Percentiles rank a stretch among this genome's conserved stretches.
Conservation (phyloP, 768 basidiomycete genomes). For the Suillus tomentosus region DNA sequence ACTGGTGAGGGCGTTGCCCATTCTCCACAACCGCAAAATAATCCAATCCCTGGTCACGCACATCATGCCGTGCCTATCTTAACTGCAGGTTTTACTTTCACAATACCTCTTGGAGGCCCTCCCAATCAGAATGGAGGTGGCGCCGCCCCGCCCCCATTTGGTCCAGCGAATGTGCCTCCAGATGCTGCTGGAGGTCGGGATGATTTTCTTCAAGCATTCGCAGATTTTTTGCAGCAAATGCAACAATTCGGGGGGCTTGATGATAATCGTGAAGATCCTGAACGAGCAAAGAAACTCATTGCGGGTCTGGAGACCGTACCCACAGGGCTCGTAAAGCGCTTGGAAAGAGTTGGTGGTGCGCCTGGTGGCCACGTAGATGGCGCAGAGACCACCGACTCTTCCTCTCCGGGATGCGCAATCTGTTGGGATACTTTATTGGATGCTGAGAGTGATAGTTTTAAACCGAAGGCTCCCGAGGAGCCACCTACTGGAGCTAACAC, state of each 20-base stretch:
- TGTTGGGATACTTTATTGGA: slow-evolving; percentile 74
- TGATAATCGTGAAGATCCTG: slow-evolving; percentile 59
- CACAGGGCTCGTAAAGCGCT: slow-evolving; percentile 60
- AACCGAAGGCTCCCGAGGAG: slow-evolving; percentile 17
- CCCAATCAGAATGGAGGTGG: slow-evolving; percentile 14
- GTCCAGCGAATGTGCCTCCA: slow-evolving; percentile 2
- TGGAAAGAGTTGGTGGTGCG: slow-evolving; percentile 52
- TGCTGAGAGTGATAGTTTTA: slow-evolving; percentile 39
- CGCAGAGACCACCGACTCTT: slow-evolving; percentile 35
- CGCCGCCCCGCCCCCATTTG: slow-evolving; percentile 11
- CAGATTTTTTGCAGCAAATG: slow-evolving; percentile 30
- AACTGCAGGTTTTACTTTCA: slow-evolving; percentile 37
- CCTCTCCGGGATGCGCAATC: slow-evolving; percentile 60
- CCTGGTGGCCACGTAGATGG: slow-evolving; percentile 35
- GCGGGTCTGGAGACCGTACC: slow-evolving; percentile 69
- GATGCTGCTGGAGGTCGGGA: slow-evolving; percentile 18
- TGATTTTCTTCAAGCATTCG: slow-evolving; percentile 28
- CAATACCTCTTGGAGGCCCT: slow-evolving; percentile 35
- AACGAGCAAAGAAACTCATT: slow-evolving; percentile 63
- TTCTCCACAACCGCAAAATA: slow-evolving; percentile 21
- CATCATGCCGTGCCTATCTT: slow-evolving; percentile 26
- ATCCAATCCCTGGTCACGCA: slow-evolving; percentile 25
- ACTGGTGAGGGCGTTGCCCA: slow-evolving; percentile 31
- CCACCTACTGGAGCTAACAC: slow-evolving; percentile 9
- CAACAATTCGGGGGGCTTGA: slow-evolving; percentile 27